Conservation (phyloP, 202 grass and related monocot genomes). For the Zoysia matrella region DNA sequence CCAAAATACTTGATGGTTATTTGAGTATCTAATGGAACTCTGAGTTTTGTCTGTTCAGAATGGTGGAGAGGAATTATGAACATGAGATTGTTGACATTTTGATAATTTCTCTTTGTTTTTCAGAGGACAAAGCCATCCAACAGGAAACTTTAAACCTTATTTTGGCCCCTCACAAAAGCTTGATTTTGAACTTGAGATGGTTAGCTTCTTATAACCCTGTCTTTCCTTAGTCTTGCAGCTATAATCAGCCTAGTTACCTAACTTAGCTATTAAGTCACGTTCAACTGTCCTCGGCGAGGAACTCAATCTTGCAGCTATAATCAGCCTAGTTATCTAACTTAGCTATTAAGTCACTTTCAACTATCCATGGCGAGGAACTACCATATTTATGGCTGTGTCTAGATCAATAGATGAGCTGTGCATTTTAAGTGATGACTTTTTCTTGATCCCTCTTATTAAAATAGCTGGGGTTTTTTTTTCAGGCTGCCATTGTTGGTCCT, state of each 20-base stretch:
- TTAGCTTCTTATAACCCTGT: constrained; percentile 43
- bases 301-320: too few species aligned
- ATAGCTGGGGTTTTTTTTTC: constrained; percentile 34
- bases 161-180: constrained; percentile 89
- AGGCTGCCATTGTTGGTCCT: constrained; percentile 95
- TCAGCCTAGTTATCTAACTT: too few species aligned
- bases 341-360: too few species aligned
- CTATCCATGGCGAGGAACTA: background rate
- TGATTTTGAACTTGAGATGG: constrained; percentile 99
- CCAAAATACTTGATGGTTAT: constrained; percentile 23
- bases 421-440: background rate
- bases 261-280: background rate
- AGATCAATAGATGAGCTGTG: background rate
- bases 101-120: constrained; percentile 32
- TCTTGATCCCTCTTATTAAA: constrained; percentile 34
- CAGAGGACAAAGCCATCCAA: constrained; percentile 87
- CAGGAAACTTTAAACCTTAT: constrained; percentile 63
- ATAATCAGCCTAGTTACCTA: background rate
- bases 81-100: constrained; percentile 17
- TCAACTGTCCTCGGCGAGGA: background rate
- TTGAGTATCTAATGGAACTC: background rate
- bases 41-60: constrained; percentile 5
- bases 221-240: constrained; percentile 8
- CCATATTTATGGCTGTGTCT: background rate
- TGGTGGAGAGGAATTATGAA: background rate